Evolutionary conservation across 2,329 filamentous ascomycete genomes (phyloP).

Genomic region (Colletotrichum trifolii): DNA sequence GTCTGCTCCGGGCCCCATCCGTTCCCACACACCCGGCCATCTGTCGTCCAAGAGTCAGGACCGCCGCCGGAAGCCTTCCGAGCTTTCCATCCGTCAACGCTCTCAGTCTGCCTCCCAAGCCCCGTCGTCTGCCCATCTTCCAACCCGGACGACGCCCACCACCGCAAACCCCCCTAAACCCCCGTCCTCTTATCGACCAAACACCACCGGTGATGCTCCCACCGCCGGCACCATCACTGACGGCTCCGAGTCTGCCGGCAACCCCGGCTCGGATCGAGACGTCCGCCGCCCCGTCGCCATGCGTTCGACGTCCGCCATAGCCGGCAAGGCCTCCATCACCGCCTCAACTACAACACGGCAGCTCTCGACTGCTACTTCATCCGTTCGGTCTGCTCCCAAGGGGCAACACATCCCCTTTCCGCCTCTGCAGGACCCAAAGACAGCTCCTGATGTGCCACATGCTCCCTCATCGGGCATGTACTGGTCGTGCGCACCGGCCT

Average conservation of each 20-base stretch:
- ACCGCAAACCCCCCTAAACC: conserved; percentile 35
- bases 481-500: conserved; percentile 74
- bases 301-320: conserved; percentile 66
- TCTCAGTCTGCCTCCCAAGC: conserved; percentile 60
- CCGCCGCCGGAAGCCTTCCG: conserved; percentile 61
- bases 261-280: conserved; percentile 41
- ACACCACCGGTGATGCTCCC: conserved; percentile 38
- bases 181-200: conserved; percentile 32
- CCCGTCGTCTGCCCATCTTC: conserved; percentile 34
- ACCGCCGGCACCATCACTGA: conserved; percentile 30
- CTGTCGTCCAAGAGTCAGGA: conserved; percentile 68
- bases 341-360: conserved; percentile 29
- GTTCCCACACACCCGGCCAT: conserved; percentile 72
- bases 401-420: conserved; percentile 63
- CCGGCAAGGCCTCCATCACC: conserved; percentile 41
- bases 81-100: conserved; percentile 64
- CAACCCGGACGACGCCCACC: conserved; percentile 38
- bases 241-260: conserved; percentile 42
- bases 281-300: conserved; percentile 56
- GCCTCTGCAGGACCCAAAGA: conserved; percentile 65
- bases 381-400: conserved; percentile 43
- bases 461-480: conserved; percentile 79
- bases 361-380: conserved; percentile 12
- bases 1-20: conserved; percentile 48
- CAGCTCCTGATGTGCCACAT: conserved; percentile 68